Evolutionary conservation across 2,329 filamentous ascomycete species (phyloP), one percentile per base, ranked within the genome.

Genomic region (Botrytis byssoidea): DNA sequence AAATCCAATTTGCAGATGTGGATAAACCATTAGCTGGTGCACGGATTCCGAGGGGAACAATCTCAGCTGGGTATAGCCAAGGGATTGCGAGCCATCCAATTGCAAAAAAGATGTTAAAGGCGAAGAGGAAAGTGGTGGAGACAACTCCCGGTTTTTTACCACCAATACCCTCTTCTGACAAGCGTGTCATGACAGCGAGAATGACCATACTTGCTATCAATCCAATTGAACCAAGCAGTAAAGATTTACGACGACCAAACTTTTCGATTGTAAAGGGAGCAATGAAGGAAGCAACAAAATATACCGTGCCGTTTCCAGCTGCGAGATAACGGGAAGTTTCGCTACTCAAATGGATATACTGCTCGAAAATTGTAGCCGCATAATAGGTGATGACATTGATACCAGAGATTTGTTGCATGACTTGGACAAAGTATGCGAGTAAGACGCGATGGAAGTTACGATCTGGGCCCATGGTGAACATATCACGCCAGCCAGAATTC

Each of bases 141-240:
- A 79, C 77, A 37, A 76, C 14, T 74, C 75, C 29, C 73, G 65
- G 66, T 16, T 18, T 35, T 37, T 60, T 60, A 18, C 68, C 72
- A 18, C 66, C 60, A 10, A 71, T 29, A 77, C 79, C n/a, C 72
- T 76, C 63, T 78, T 80, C 4, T 79, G 80, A 73, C 37, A 73
- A 57, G 20, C 89, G 83, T 46, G 92, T 85, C 3, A 69, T 72
- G 40, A 60, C 40, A 44, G 40, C 44, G 42, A 72, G 71, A 88
- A 86, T 91, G 42, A 48, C 71, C 71, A 72, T 72, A 93, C 93
- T 66, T 88, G 90, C 79, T 32, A 88, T 88, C 84, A 90, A 89
- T 0, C 89, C 89, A 40, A 86, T 82, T 0, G 89, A 88, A 69
- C 91, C 91, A 75, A 92, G 88, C 25, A 94, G 82, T 90, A 94